Conservation (phyloP, 2,329 filamentous ascomycete species). For the Nigrospora oryzae region DNA sequence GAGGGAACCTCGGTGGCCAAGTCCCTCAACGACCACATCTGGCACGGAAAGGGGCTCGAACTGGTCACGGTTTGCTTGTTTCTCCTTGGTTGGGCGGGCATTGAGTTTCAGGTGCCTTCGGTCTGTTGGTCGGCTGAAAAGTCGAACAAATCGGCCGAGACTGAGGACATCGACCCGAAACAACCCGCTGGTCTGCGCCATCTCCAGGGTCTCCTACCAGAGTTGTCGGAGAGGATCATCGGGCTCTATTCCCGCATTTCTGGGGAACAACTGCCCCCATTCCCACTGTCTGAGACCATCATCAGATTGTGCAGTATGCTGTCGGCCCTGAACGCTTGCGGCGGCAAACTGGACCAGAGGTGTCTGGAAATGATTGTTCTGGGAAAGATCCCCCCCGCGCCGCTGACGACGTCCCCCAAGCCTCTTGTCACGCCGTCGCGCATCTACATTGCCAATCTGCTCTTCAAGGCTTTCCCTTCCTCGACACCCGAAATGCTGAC, state of each 20-base stretch:
- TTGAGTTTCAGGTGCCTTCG: constrained; percentile 71
- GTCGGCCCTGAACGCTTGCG: constrained; percentile 55
- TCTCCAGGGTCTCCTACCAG: constrained; percentile 55
- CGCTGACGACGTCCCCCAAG: constrained; percentile 42
- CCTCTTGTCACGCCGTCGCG: constrained; percentile 48
- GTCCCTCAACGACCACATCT: constrained; percentile 82
- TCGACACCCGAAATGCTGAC: constrained; percentile 59
- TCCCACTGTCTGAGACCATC: constrained; percentile 64
- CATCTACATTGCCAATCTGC: constrained; percentile 53
- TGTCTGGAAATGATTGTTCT: constrained; percentile 58
- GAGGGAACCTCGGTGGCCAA: constrained; percentile 74
- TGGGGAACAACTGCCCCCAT: constrained; percentile 60
- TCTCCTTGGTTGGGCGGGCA: constrained; percentile 73
- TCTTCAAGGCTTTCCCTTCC: constrained; percentile 65
- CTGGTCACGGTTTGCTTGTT: constrained; percentile 75
- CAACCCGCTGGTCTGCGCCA: constrained; percentile 46
- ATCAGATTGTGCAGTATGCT: constrained; percentile 67
- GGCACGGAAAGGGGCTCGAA: constrained; percentile 93
- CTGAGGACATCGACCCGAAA: constrained; percentile 29
- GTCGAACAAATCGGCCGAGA: constrained; percentile 22
- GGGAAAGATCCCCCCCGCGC: constrained; percentile 45
- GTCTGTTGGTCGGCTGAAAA: constrained; percentile 45
- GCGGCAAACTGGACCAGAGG: constrained; percentile 52
- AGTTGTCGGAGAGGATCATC: constrained; percentile 66
- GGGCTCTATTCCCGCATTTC: constrained; percentile 65